Conservation (phyloP, 495 filamentous ascomycete species). For the Podospora fimiseda region DNA sequence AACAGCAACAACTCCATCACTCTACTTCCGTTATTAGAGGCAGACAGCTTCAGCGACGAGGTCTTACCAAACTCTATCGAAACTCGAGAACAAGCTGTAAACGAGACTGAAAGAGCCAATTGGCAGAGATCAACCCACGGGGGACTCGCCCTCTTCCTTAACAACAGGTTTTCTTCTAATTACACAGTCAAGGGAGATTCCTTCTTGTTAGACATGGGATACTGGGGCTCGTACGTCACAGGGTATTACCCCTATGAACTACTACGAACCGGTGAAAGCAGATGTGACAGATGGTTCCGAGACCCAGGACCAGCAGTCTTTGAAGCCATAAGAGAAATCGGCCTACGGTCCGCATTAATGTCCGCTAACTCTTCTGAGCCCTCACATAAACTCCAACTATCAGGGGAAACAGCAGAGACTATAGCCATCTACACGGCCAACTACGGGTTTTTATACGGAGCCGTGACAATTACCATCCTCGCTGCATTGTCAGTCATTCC, state of each 20-base stretch:
- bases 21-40: background rate
- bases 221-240: background rate
- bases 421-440: background rate
- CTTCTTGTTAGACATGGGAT: background rate
- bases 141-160: constrained; percentile 1
- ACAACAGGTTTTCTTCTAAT: background rate
- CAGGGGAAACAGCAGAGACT: background rate
- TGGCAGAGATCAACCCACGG: background rate
- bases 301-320: background rate
- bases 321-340: background rate
- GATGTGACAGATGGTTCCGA: background rate
- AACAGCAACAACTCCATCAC: background rate
- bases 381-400: background rate
- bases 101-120: background rate
- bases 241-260: background rate
- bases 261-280: background rate
- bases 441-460: constrained; percentile 2
- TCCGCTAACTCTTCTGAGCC: background rate
- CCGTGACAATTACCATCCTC: constrained; percentile 4
- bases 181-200: background rate
- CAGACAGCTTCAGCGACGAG: background rate
- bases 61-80: background rate
- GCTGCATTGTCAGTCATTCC: constrained; percentile 14
- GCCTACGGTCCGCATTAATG: background rate
- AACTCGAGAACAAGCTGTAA: background rate